Base-by-base conservation (phyloP, 2,329 filamentous ascomycete species). In the Aspergillus felis region DNA sequence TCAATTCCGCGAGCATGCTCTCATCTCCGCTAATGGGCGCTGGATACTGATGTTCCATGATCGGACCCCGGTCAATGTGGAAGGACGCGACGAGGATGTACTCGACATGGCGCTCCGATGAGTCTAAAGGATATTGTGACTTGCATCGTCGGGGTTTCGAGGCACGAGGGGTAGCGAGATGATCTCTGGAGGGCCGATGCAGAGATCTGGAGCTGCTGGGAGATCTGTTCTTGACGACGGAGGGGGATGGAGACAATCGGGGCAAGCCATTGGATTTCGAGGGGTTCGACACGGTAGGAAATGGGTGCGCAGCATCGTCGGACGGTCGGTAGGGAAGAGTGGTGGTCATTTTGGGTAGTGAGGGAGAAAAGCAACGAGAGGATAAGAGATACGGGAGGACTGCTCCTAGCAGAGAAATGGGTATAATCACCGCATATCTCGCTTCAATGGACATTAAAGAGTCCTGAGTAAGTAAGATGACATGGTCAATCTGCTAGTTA, bases 31-130 rank as follows among this genome's bases (percentile, higher is more conserved):
- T 97, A 61, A 99, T 97, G 52, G 93, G 87, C 46, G 91, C 88
- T 0, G 94, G 94, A 71, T 93, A 99, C 72, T 99, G 94, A 72
- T 99, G 92, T 72, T 99, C 94, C 94, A 99, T 97, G 66, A 97
- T 87, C 50, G 93, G 93, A 3, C 94, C 94, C 54, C 91, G 87
- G 74, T 97, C 93, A 68, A 97, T 96, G 75, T 97, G 92, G 76
- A 99, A 99, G 2, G 92, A 96, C 3, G 94, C 94, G 55, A 99
- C 94, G 54, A 99, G 81, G 54, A 99, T 97, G 71, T 97, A 99
- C 73, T 99, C 94, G 76, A 99, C 94, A 87, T 99, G 94, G 68
- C 94, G 95, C 73, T 97, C 89, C 5, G 81, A 79, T 10, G 86
- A 84, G 56, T 87, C 82, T n/a, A 86, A 81, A 17, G 89, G 89